Base-by-base conservation (phyloP, 345 rosid species). In the Melaleuca alternifolia region DNA sequence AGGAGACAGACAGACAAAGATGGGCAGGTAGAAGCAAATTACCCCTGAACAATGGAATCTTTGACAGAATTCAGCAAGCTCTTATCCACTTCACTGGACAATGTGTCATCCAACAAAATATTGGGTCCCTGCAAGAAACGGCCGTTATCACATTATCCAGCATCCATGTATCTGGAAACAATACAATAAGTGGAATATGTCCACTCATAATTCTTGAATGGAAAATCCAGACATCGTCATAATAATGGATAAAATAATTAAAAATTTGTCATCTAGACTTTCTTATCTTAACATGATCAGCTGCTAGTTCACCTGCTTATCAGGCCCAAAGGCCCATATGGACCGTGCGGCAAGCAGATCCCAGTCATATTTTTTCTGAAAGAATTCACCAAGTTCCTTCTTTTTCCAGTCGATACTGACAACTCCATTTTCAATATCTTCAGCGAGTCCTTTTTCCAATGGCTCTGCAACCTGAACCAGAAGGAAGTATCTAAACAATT, bases 301-400 rank as follows among this genome's bases (percentile, higher is more conserved):
- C 48, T 71, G 81, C 81, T 37, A 71, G 83, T 51, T 37, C n/a
- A 96, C 99, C 99, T 96, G 99, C 92, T 95, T 96, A 89, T 96
- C 99, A 88, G 98, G 99, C 76, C 99, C 99, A 89, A 97, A 97
- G 30, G 99, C 97, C 98, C 99, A 97, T 87, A 97, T 95, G 52
- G 99, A 97, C 86, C 98, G 95, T 13, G 98, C 98, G 14, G 99
- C 99, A 86, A 96, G 98, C 89, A 96, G 88, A 92, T 97, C 99
- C 99, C 99, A 97, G 86, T 95, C 98, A 91, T 96, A 97, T 86
- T 93, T 96, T 86, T 96, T 93, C 91, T 92, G 94, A 89, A 97
- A 96, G 92, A 97, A 97, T 89, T 96, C 99, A 51, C 99, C 99
- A 21, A 95, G 95, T 41, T 92, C 94, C 91, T 93, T 97, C 85